Conservation (phyloP, 257 asterid genomes). For the Nicotiana tomentosiformis region DNA sequence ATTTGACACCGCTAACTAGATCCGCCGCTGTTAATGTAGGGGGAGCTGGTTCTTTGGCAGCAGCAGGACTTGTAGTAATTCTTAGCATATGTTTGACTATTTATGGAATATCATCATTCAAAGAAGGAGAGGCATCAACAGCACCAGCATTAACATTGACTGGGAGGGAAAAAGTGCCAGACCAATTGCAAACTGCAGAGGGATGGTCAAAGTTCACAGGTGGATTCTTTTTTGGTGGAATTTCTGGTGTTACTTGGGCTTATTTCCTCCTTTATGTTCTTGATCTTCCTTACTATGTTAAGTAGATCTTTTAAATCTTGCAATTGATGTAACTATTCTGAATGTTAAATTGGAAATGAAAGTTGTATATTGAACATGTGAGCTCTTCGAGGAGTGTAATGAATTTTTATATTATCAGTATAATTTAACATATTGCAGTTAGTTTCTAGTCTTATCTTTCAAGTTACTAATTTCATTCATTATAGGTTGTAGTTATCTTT, state of each 20-base stretch:
- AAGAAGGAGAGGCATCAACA: conserved; percentile 72
- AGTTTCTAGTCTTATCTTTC: background rate
- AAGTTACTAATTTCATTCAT: background rate
- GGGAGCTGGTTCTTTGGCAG: conserved; percentile 74
- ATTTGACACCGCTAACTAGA: no score
- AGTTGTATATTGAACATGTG: background rate
- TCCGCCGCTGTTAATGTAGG: conserved; percentile 12
- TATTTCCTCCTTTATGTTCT: conserved; percentile 78
- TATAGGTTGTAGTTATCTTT: background rate
- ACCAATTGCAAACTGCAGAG: conserved; percentile 78
- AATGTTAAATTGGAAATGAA: background rate
- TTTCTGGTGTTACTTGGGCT: conserved; percentile 92
- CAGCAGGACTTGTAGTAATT: conserved; percentile 75
- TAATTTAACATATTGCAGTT: background rate
- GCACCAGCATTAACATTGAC: conserved; percentile 78
- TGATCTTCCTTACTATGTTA: conserved; percentile 82
- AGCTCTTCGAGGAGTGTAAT: background rate
- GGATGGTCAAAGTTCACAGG: conserved; percentile 92
- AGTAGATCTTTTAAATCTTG: conserved; percentile 19
- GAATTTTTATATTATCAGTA: no score
- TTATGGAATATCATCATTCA: conserved; percentile 70
- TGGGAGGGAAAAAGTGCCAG: conserved; percentile 78
- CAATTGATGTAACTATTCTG: background rate
- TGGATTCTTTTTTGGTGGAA: conserved; percentile 97
- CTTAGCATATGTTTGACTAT: conserved; percentile 67